A percentile compares a stretch with the other conserved stretches of the same genome.
These are phyloP conservation scores for Coprinopsis sp. DNA, from an alignment of 768 basidiomycete genomes.

Conservation along the genomic window DNA sequence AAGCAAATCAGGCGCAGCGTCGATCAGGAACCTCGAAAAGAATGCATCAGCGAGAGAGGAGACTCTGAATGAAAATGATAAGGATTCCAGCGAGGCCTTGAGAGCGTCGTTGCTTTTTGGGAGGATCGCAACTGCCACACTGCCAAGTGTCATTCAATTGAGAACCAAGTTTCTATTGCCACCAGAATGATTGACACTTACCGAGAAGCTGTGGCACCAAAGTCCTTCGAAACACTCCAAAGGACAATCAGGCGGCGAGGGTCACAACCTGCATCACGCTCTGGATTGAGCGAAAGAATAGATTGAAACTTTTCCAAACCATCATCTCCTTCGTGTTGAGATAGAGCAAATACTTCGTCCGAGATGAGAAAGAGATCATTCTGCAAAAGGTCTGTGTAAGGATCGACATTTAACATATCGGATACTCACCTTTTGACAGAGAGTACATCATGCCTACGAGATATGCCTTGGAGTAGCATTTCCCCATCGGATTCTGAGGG, in stretches of 20 bases:
- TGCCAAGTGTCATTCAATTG: background rate
- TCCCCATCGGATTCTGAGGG: background rate
- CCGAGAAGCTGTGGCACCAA: conserved; percentile 1
- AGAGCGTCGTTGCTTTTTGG: background rate
- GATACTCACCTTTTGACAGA: conserved; percentile 1
- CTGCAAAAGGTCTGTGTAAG: background rate
- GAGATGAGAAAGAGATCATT: conserved; percentile 1
- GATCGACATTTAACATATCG: background rate
- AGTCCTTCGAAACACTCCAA: conserved; percentile 1
- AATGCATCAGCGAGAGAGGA: background rate
- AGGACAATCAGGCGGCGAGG: background rate
- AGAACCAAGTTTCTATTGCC: too few species aligned
- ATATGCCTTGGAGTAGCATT: background rate
- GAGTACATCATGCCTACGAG: background rate
- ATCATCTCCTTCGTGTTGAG: background rate
- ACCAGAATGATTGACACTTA: background rate
- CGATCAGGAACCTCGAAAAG: background rate
- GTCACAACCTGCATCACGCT: background rate
- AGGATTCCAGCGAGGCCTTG: background rate
- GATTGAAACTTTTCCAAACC: background rate
- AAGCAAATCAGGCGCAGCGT: background rate
- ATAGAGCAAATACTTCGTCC: background rate
- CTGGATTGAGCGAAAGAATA: background rate
- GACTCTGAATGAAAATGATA: background rate
- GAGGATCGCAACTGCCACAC: background rate